Evolutionary conservation across 768 basidiomycete genomes (phyloP), one percentile per base, ranked within the genome.

Genomic region (Punctularia strigosozonata): DNA sequence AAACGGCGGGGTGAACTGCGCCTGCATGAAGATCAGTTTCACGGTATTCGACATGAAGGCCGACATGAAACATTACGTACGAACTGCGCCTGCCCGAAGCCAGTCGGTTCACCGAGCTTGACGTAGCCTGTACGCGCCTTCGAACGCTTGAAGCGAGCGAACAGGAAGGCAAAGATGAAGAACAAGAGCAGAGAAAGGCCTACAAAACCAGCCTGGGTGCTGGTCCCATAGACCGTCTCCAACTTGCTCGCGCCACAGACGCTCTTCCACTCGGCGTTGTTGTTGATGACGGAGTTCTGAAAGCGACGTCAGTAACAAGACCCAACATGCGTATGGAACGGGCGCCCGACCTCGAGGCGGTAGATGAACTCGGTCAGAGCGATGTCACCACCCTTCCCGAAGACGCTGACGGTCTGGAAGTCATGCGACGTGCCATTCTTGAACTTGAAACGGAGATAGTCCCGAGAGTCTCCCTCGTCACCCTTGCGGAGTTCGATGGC

Each of bases 331-430:
- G 22, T 7, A 28, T 8, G 34, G 20, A 19, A 15, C 20, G 13
- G 38, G 13, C 10, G 15, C 56, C 62, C 14, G 53, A 82, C 84
- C 73, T 86, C 79, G 39, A 78, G 68, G 40, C 78, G 73, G 67
- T 85, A 84, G 56, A 86, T 80, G 66, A 88, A 87, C 54, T 86
- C 82, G 12, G 83, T 85, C 51, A 87, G 66, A 36, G 84, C 79
- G 50, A 88, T 80, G 52, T 87, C 85, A 40, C 74, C 63, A 42
- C 70, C 65, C 63, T 80, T 76, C 43, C 77, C 80, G 56, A 85
- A 87, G 54, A 76, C 77, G 48, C 83, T 75, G 56, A 83, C 59
- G 43, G 75, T 75, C 48, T 69, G 56, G 66, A 82, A 87, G 52
- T 63, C 60, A 41, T 63, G 64, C 10, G 8, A 10, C 38, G 85